Conservation (phyloP, 495 filamentous ascomycete genomes). For the Neurospora sp. region DNA sequence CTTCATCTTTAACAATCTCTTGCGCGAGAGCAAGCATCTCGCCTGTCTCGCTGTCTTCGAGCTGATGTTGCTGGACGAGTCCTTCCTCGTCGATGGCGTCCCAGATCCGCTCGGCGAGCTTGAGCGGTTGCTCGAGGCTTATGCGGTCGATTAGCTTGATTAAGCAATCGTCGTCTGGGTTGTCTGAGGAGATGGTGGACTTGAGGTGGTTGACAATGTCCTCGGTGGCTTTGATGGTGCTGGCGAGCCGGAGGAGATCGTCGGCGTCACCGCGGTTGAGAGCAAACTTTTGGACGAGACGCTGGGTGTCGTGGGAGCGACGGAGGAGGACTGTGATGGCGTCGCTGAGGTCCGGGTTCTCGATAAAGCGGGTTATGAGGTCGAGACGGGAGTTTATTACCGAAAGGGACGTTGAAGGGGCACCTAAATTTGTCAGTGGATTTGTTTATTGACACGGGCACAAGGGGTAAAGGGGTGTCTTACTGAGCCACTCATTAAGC, state of each 20-base stretch:
- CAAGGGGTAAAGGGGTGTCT: constrained; percentile 4
- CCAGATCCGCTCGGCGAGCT: constrained; percentile 59
- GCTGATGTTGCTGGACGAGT: constrained; percentile 62
- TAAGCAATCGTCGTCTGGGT: constrained; percentile 30
- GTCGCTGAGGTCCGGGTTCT: constrained; percentile 53
- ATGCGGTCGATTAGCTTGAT: constrained; percentile 48
- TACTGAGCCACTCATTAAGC: constrained; percentile 73
- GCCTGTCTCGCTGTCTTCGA: constrained; percentile 60
- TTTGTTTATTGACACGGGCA: background rate
- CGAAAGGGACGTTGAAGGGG: constrained; percentile 72
- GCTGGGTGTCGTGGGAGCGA: constrained; percentile 73
- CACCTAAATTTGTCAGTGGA: constrained; percentile 32
- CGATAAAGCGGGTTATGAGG: constrained; percentile 64
- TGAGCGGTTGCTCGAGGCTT: constrained; percentile 53
- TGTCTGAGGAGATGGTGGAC: constrained; percentile 6
- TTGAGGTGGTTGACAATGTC: constrained; percentile 44
- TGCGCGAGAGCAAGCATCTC: constrained; percentile 59
- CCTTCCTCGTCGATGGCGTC: constrained; percentile 90
- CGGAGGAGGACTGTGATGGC: constrained; percentile 56
- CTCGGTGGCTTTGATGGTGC: constrained; percentile 69
- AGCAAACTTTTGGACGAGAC: constrained; percentile 86
- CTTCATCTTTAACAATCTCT: constrained; percentile 50
- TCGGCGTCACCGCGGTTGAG: constrained; percentile 89
- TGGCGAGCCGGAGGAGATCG: constrained; percentile 73
- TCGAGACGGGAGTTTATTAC: constrained; percentile 75